Base-by-base conservation (phyloP, 345 rosid genomes). In the Eucalyptus globulus region DNA sequence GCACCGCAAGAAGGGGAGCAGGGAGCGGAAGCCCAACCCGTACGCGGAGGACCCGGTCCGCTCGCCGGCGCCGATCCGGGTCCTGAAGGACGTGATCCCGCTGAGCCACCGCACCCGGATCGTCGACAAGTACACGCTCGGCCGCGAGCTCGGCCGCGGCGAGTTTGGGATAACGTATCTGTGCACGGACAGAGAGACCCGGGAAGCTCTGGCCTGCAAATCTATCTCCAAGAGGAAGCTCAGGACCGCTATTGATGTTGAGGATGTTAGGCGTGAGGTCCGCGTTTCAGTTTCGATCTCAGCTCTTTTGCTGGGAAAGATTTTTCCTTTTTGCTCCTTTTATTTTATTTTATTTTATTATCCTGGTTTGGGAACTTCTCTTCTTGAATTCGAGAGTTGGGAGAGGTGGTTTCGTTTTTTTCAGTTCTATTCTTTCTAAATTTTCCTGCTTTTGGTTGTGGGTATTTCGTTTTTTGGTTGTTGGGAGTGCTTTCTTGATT, bases 151-250 rank as follows among this genome's bases (percentile, higher is more conserved):
- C 50, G 99, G 99, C 16, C 95, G 99, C 9, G 99, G 99, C 11
- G 99, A 97, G 90, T 97, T 97, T 92, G 99, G 99, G 4, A 95
- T 97, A 89, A 97, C 99, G 19, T 96, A 94, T 88, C 97, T 97
- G 89, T 97, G 98, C 67, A 97, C 99, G 14, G 98, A 97, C 91
- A 92, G 96, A 6, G 99, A 96, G 87, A 94, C 94, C 56, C 94
- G 92, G 47, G 95, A 94, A 34, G 96, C 93, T 51, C 89, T 97
- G 13, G 99, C 99, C 17, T 96, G 99, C 91, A 97, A 97, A 93
- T 95, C 98, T 17, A 97, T 97, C 69, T 95, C 99, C 22, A 97
- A 97, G 91, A 91, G 97, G 89, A 97, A 97, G 91, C 93, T 97
- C 45, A 92, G 98, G 87, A 97, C 99, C 10, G 98, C 99, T 15